phyloP scores from a whole-genome alignment of 257 asterid genomes.

The Paulownia fortunei region DNA sequence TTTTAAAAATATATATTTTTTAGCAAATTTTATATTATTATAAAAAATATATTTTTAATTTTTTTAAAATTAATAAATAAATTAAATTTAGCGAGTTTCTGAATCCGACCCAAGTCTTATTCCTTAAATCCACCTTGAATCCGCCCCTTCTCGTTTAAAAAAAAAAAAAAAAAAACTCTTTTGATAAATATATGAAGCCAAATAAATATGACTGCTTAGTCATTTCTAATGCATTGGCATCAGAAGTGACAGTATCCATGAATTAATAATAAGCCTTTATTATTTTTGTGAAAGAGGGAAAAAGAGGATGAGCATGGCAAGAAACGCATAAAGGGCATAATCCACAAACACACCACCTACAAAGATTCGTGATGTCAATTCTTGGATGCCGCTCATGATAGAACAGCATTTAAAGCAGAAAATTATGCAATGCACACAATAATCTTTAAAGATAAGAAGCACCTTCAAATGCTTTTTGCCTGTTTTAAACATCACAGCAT shows the following conservation, averaged over 20 bases:
- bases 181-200: too few species aligned
- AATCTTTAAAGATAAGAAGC: slow-evolving; percentile 18
- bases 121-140: too few species aligned
- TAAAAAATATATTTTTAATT: too few species aligned
- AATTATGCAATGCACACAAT: background rate
- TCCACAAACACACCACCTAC: slow-evolving; percentile 34
- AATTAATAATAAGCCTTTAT: background rate
- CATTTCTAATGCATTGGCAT: too few species aligned
- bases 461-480: slow-evolving; percentile 4
- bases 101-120: too few species aligned
- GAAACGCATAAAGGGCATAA: slow-evolving; percentile 39
- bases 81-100: too few species aligned
- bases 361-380: slow-evolving; percentile 34
- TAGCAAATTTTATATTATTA: too few species aligned
- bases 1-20: too few species aligned
- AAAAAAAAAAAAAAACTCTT: too few species aligned
- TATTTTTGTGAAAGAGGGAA: background rate
- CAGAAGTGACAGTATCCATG: background rate
- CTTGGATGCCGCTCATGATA: background rate
- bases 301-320: slow-evolving; percentile 26
- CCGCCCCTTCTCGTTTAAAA: too few species aligned
- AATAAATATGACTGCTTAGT: too few species aligned
- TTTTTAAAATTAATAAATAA: too few species aligned
- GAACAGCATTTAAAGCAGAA: slow-evolving; percentile 4
- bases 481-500: slow-evolving; percentile 19